Base-by-base conservation (phyloP, 495 filamentous ascomycete genomes). In the Apodospora peruviana region DNA sequence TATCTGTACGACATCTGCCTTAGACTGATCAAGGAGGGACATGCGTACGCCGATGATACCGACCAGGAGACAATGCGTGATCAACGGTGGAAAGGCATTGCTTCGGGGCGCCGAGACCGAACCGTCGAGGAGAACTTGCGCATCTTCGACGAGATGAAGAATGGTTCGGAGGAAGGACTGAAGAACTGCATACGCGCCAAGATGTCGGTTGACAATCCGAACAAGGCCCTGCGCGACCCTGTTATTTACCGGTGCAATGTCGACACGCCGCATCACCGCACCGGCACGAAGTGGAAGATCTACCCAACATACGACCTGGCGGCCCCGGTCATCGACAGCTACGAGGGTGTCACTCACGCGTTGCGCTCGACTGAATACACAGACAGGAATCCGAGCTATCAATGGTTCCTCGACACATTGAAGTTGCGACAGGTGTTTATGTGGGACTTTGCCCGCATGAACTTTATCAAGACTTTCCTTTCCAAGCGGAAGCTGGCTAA, bases 321-420 rank as follows among this genome's bases (percentile, higher is more conserved):
- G 1, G n/a, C 14, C 67, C 93, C 94, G 12, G 81, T 96, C 34
- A 82, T 98, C 38, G 93, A 98, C 68, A 82, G 83, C 21, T 68
- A 91, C 55, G 91, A 97, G 70, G 90, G 90, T 36, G 88, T 97
- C 43, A 96, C 93, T 11, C 93, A 97, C 63, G 93, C 93, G 22
- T 79, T 98, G 43, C 82, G 94, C 53, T 95, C 93, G 1, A 96
- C 90, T 50, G 93, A 98, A 74, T 98, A 97, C 73, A 86, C 90
- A 34, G 94, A 98, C 69, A 88, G 93, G 44, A 96, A 98, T 68
- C 85, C 88, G 10, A 91, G 96, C 71, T 98, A 97, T 72, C 82
- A 93, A 62, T 98, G 93, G 93, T 90, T 98, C 76, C 63, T 94
- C 25, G 82, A 95, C 49, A 80, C 88, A 0, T 77, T 97, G 40